Percentiles rank a stretch among this genome's conserved stretches.
Evolutionary conservation across 1,284 basidiomycete genomes (phyloP).

Genomic region (Polyporus tsugae): DNA sequence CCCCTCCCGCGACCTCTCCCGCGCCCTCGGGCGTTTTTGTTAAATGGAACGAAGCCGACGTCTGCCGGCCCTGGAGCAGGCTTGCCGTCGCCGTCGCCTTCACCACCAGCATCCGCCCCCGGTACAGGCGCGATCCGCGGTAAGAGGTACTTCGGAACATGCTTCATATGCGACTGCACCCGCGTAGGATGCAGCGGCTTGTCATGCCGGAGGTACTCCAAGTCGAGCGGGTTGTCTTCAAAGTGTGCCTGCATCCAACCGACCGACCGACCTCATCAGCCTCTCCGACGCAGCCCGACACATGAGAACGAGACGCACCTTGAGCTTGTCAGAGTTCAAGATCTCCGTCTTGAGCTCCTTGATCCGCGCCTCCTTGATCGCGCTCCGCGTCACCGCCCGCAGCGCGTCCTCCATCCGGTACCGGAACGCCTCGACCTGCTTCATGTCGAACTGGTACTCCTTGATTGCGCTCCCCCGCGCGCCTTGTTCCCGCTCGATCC

Average conservation of each 20-base stretch:
- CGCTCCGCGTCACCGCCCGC: conserved; percentile 85
- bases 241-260: conserved; percentile 83
- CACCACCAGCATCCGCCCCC: conserved; percentile 44
- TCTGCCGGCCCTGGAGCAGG: conserved; percentile 36
- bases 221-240: conserved; percentile 95
- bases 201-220: conserved; percentile 95
- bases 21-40: conserved; percentile 58
- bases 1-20: conserved; percentile 59
- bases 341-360: conserved; percentile 97
- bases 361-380: conserved; percentile 90
- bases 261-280: background rate
- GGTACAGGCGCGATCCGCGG: conserved; percentile 77
- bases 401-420: conserved; percentile 99
- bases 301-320: conserved; percentile 60
- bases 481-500: conserved; percentile 80
- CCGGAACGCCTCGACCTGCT: conserved; percentile 96
- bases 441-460: conserved; percentile 94
- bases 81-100: conserved; percentile 31
- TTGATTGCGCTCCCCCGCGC: conserved; percentile 82
- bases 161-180: conserved; percentile 93
- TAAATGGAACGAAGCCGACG: conserved; percentile 76
- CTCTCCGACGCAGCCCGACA: background rate
- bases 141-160: conserved; percentile 93
- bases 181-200: conserved; percentile 91
- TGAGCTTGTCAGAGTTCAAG: conserved; percentile 94